Conservation (phyloP, 331 rosid species). For the Quercus phellos region DNA sequence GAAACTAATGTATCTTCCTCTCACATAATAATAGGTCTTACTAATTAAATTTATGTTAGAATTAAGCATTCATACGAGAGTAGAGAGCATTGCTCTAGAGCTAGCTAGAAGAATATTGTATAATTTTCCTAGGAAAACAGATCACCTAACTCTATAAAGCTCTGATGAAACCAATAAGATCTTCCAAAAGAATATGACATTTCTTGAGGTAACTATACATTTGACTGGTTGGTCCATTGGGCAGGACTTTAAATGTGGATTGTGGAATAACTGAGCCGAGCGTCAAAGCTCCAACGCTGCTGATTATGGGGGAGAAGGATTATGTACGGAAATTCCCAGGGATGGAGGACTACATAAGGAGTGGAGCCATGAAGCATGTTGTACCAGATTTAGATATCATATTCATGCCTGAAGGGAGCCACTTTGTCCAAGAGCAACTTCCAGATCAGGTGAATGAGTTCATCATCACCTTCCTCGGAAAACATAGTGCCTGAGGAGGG, state of each 20-base stretch:
- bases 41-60: too few species aligned
- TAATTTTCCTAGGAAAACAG: too few species aligned
- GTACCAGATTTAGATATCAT: constrained; percentile 51
- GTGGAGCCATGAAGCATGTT: constrained; percentile 41
- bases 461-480: constrained; percentile 43
- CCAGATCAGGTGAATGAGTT: constrained; percentile 51
- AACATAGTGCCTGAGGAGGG: constrained; percentile 27
- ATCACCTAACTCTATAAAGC: too few species aligned
- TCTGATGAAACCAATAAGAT: too few species aligned
- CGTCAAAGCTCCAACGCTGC: constrained; percentile 33
- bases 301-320: constrained; percentile 53
- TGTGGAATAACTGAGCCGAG: constrained; percentile 39
- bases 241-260: constrained; percentile 32
- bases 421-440: constrained; percentile 53
- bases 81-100: too few species aligned
- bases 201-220: neutral
- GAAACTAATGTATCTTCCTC: too few species aligned
- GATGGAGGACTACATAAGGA: constrained; percentile 40
- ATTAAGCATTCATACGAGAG: too few species aligned
- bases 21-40: too few species aligned
- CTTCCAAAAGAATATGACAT: too few species aligned
- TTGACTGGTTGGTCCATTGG: neutral
- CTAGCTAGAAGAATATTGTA: too few species aligned
- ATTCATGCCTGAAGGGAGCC: constrained; percentile 48
- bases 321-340: constrained; percentile 42